Evolutionary conservation across 495 filamentous ascomycete genomes (phyloP).

Genomic region (Hypoxylon perforatum): DNA sequence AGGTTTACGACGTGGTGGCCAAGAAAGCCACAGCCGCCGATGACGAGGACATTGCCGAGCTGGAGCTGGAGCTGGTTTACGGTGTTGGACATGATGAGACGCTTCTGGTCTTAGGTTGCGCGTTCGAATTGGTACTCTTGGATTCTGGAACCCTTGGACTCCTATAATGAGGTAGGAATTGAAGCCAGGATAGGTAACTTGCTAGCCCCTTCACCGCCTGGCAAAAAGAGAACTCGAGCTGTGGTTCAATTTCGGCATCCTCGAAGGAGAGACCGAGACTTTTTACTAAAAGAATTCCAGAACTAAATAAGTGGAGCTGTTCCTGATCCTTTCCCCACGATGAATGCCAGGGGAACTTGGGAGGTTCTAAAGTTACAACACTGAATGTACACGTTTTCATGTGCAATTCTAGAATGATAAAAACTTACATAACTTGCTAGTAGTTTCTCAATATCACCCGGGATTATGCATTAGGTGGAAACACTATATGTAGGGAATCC

Average conservation of each 20-base stretch:
- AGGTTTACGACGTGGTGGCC: conserved; percentile 74
- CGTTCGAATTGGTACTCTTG: not conserved
- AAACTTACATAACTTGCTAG: too few relatives aligned
- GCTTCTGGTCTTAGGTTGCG: not conserved
- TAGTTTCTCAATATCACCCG: too few relatives aligned
- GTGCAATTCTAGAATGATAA: too few relatives aligned
- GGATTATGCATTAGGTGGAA: too few relatives aligned
- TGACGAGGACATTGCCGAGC: conserved; percentile 70
- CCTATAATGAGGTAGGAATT: not conserved
- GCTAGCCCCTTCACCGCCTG: conserved; percentile 29
- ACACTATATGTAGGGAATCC: too few relatives aligned
- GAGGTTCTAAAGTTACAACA: not conserved
- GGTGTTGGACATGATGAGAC: conserved; percentile 18
- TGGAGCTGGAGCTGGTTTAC: conserved; percentile 51
- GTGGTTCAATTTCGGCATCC: not conserved
- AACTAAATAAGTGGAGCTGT: conserved; percentile 4
- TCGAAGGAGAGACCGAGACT: not conserved
- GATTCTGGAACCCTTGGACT: not conserved
- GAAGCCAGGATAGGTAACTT: conserved; percentile 10
- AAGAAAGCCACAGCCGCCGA: conserved; percentile 77
- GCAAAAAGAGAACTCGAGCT: conserved; percentile 19
- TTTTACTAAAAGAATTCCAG: not conserved
- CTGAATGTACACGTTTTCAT: too few relatives aligned
- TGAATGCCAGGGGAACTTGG: not conserved
- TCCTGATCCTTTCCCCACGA: conserved; percentile 10